Evolutionary conservation across 805 yeast genomes (phyloP), one percentile per base, ranked within the genome.

Genomic region (Tetrapisispora arboricola): DNA sequence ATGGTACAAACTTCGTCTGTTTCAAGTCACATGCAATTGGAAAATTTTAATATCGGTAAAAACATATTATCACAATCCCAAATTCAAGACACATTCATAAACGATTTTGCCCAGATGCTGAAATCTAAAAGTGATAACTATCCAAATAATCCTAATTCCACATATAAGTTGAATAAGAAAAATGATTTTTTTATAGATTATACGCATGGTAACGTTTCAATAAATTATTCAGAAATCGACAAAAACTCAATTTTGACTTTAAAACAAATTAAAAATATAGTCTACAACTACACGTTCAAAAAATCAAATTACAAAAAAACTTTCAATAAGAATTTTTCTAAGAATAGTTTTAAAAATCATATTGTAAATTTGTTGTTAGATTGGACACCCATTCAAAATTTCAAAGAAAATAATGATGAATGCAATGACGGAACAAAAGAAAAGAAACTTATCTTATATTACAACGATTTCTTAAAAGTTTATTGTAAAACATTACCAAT

Each of bases 401-500:
- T 10, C 9, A n/a, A n/a, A 13, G 25, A 33, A 3, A 22, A 12
- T 15, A 17, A 18, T 18, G 22, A 5, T 15, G 6, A 18, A 7
- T 20, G 15, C 12, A 27, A 31, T 17, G n/a, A n/a, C n/a, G n/a
- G n/a, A n/a, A n/a, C n/a, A n/a, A n/a, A n/a, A n/a, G n/a, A n/a
- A n/a, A n/a, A n/a, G n/a, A n/a, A n/a, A n/a, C 7, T 22, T 7
- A 31, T 32, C 2, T 61, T 80, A 7, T 83, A 70, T 58, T 78
- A 75, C 58, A 76, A 79, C 50, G 72, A 76, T 25, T 74, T 75
- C 26, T 60, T 83, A 39, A 72, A 78, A 48, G 64, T 80, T 1
- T 76, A 73, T 48, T 75, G 85, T 47, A 68, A 69, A 31, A 70
- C 73, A 12, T 51, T 79, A 29, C 90, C 92, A 0, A 59, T 75